phyloP scores from a whole-genome alignment of 2,329 filamentous ascomycete genomes.

The Ploettnerulaceae sp. region DNA sequence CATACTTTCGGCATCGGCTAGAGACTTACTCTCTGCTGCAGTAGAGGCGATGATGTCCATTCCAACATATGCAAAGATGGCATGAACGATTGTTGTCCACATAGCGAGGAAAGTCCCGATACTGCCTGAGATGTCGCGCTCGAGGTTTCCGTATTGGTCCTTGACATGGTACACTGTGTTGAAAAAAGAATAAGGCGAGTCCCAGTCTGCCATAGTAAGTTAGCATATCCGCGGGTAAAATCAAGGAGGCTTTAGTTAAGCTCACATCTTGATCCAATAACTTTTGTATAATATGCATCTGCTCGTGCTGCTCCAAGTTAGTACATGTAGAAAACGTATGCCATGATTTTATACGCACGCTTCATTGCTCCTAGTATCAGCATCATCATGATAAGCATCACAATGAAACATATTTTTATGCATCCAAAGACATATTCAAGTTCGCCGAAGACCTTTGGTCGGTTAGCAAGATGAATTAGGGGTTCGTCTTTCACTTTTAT shows the following conservation, averaged over 20 bases:
- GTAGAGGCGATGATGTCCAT: conserved; percentile 40
- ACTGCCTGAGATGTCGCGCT: conserved; percentile 33
- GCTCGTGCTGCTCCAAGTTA: conserved; percentile 30
- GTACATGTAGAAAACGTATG: not conserved
- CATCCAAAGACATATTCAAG: conserved; percentile 38
- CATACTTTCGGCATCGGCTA: conserved; percentile 37
- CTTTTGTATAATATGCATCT: conserved; percentile 36
- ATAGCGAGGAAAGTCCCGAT: conserved; percentile 38
- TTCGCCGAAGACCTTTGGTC: conserved; percentile 32
- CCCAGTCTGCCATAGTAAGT: conserved; percentile 30
- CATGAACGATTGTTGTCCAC: conserved; percentile 38
- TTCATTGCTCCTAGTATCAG: conserved; percentile 37
- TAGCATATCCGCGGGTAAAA: not conserved
- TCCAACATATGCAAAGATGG: conserved; percentile 37
- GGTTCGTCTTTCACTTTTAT: not conserved
- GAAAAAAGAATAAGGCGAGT: conserved; percentile 38
- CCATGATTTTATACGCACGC: conserved; percentile 28
- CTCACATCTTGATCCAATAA: conserved; percentile 36
- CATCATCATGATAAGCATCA: conserved; percentile 37
- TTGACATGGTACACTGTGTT: conserved; percentile 33
- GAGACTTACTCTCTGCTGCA: conserved; percentile 35
- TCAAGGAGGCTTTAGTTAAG: not conserved
- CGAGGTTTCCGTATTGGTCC: conserved; percentile 30
- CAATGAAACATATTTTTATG: conserved; percentile 37
- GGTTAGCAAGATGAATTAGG: not conserved